Percentiles rank a stretch among this genome's conserved stretches.
Conservation (phyloP, 257 asterid species). For the Fraxinus anomala region DNA sequence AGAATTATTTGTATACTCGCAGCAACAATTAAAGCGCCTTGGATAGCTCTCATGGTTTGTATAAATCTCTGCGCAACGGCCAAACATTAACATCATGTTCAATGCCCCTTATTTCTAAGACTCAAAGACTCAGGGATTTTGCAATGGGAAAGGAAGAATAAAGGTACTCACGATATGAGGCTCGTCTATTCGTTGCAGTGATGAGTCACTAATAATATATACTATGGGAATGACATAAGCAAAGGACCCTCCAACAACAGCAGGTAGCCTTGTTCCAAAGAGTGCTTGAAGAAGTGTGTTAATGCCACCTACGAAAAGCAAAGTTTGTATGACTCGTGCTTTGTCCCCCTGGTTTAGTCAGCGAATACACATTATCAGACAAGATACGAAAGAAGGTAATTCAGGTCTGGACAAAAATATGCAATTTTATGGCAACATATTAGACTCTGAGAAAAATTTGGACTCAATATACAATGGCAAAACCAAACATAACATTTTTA, state of each 20-base stretch:
- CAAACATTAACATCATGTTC: neutral
- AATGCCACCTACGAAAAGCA: conserved; percentile 92
- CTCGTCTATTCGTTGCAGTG: conserved; percentile 64
- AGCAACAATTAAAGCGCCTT: conserved; percentile 94
- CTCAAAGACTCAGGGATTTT: neutral
- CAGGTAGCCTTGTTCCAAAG: conserved; percentile 94
- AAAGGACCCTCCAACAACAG: conserved; percentile 92
- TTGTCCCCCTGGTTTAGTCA: conserved; percentile 73
- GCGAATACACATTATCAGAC: conserved; percentile 13
- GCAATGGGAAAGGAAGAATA: neutral
- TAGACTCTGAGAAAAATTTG: neutral
- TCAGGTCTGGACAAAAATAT: neutral
- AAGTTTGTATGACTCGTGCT: conserved; percentile 83
- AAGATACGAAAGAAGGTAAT: neutral
- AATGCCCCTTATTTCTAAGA: neutral
- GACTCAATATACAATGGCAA: neutral
- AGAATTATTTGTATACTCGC: conserved; percentile 85
- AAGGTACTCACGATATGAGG: conserved; percentile 62
- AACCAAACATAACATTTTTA: neutral
- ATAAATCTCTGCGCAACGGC: conserved; percentile 64
- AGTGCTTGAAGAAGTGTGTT: conserved; percentile 95
- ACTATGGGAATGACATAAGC: conserved; percentile 79
- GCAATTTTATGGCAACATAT: neutral
- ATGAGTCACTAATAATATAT: conserved; percentile 74
- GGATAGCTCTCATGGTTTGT: conserved; percentile 93